Evolutionary conservation across 2,329 filamentous ascomycete species (phyloP), one percentile per base, ranked within the genome.

Genomic region (Knoxdaviesia proteae): DNA sequence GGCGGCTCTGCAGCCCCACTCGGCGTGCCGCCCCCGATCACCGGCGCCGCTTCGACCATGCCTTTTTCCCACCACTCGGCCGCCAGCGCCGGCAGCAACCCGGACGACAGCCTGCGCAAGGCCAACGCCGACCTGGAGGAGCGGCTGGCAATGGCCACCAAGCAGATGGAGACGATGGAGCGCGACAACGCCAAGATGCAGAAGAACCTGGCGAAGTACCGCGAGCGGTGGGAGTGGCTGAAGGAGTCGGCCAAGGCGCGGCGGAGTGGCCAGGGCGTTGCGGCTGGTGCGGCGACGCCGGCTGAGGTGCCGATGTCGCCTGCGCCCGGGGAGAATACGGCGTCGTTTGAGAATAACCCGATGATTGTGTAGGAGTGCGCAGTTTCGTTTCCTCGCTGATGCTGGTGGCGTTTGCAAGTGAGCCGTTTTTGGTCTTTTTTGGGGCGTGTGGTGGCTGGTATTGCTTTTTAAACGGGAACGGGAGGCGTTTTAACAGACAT

Each of bases 51-150:
- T 33, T 1, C 40, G 45, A 20, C 42, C 42, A 9, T 40, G 20
- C 20, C 20, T 20, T 20, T 20, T 3, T 20, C 20, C 20, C 20
- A 20, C 20, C 20, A 20, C 20, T 20, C 20, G 20, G 20, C 20
- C 20, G 45, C 43, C 36, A 32, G 44, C 10, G 38, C 40, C 42
- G 42, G 45, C 40, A 52, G 51, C 20, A 43, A 46, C 11, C 47
- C 49, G 3, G 61, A 61, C 5, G 59, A 59, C 7, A 53, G 56
- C 6, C 52, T 71, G 40, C 58, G 57, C 39, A 61, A 56, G 43
- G 69, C 68, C 50, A 67, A 78, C 30, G 63, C 62, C 39, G 79
- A 84, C 48, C 61, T 86, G 9, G 80, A 86, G 54, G 74, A 80
- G 42, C 68, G 80, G 52, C 58, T 86, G 29, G 61, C 63, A 6